Evolutionary conservation across 371 early-diverging fungal genomes (phyloP), one percentile per base, ranked within the genome.

Genomic region (Syncephalastrum sp.): DNA sequence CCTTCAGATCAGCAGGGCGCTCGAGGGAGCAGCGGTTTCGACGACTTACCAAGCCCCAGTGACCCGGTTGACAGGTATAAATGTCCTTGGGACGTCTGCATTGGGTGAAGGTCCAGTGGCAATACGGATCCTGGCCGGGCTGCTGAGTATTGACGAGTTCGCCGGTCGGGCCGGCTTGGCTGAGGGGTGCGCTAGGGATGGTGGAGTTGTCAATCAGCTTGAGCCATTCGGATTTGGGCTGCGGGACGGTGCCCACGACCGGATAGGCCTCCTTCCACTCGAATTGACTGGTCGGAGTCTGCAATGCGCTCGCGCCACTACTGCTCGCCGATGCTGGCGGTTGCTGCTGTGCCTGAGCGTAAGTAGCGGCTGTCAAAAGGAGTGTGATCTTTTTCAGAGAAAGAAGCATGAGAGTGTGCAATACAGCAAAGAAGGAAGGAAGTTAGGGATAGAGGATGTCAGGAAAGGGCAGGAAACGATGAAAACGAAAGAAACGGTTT

Each of bases 31-130:
- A 21, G 21, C 21, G 2, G 21, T 0, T 21, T n/a, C n/a, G 21
- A 1, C 21, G 21, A 47, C 15, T 67, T 1, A 82, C 81, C 62
- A 81, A 55, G 21, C 74, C 81, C 82, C 82, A 83, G 48, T 68
- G 65, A 3, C 77, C 77, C 64, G 74, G 74, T 42, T 81, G 81
- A 59, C 84, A 83, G 10, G 73, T 57, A 47, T 68, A 64, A 42
- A 83, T 72, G 58, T 81, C 82, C n/a, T 67, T 67, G 13, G 69
- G 61, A 19, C 76, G 76, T 50, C 57, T 57, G 58, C 84, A 83
- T 19, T 74, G 76, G 14, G 79, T 59, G 50, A 75, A 82, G 5
- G 81, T 75, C 84, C 84, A 83, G 67, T 75, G 75, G 53, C 84
- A 83, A 47, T 76, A 69, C 42, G 72, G 60, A 57, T 78, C 78